phyloP scores from a whole-genome alignment of 2,329 filamentous ascomycete species.

The Exophiala oligosperma region DNA sequence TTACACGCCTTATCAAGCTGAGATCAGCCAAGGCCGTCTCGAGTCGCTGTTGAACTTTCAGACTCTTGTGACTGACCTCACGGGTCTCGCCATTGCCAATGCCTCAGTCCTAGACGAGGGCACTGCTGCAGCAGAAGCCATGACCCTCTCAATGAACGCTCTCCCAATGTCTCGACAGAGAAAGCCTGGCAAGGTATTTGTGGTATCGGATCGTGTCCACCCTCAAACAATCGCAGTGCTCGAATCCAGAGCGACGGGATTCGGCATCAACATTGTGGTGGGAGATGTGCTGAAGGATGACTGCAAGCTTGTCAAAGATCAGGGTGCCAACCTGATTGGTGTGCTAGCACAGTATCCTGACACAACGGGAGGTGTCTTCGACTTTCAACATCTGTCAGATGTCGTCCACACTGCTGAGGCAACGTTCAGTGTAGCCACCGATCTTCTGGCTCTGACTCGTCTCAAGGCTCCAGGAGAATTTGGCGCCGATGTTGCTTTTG shows the following conservation, averaged over 20 bases:
- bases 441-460: constrained; percentile 81
- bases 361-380: constrained; percentile 75
- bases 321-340: constrained; percentile 81
- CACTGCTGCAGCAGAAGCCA: constrained; percentile 90
- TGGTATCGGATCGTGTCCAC: constrained; percentile 80
- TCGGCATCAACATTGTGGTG: constrained; percentile 76
- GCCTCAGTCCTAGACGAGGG: constrained; percentile 88
- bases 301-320: constrained; percentile 65
- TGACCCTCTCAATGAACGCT: constrained; percentile 85
- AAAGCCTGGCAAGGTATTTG: constrained; percentile 73
- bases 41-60: constrained; percentile 95
- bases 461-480: constrained; percentile 90
- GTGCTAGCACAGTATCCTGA: constrained; percentile 95
- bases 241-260: constrained; percentile 82
- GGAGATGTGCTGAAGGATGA: constrained; percentile 69
- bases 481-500: constrained; percentile 92
- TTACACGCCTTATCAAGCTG: constrained; percentile 95
- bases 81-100: constrained; percentile 83
- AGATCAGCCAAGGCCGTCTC: constrained; percentile 92
- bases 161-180: constrained; percentile 71
- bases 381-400: constrained; percentile 73
- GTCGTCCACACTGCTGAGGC: constrained; percentile 74
- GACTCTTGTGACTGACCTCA: constrained; percentile 86
- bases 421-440: constrained; percentile 83
- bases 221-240: constrained; percentile 84